Base-by-base conservation (phyloP, 805 yeast species). In the Candida sphagnicola region DNA sequence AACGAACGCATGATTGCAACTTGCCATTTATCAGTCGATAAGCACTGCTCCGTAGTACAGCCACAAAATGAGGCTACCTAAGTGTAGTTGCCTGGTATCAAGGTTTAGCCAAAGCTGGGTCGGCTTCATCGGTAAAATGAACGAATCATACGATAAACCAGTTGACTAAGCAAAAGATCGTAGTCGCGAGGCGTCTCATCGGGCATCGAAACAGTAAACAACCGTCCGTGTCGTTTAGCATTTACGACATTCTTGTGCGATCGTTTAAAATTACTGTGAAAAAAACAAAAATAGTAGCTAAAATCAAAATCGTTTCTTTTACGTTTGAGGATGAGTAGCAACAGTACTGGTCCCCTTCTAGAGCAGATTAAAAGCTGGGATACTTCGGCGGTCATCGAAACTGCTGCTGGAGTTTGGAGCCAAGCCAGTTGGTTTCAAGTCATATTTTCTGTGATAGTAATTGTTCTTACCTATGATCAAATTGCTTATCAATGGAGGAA, bases 401-500 rank as follows among this genome's bases (percentile, higher is more conserved):
- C 32, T 16, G 58, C 52, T 5, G 17, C 33, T 4, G 48, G 41
- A n/a, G 18, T 45, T 19, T 54, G 52, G 45, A 37, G 41, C 16
- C 37, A 42, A 15, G 41, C 76, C 14, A 63, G 82, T 3, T 80
- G 85, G 78, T 68, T 72, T 62, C 78, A 80, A 55, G 48, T 78
- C 31, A 46, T 68, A 14, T 38, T 74, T 18, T 67, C 85, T 1
- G 45, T 74, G 1, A 38, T 79, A 5, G 70, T 77, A 2, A 47
- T 76, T 11, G 63, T 67, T 4, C 52, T 85, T 34, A 68, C 78
- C 1, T 84, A 77, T 57, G 95, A 87, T 62, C 95, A 84, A 62
- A 61, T 88, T n/a, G 62, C 75, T 46, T 93, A 93, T 59, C 81
- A 88, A 54, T 53, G 77, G 32, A 78, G 80, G 46, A 93, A 93